Conservation (phyloP, 1,284 basidiomycete species). For the Cryptococcus sp. region DNA sequence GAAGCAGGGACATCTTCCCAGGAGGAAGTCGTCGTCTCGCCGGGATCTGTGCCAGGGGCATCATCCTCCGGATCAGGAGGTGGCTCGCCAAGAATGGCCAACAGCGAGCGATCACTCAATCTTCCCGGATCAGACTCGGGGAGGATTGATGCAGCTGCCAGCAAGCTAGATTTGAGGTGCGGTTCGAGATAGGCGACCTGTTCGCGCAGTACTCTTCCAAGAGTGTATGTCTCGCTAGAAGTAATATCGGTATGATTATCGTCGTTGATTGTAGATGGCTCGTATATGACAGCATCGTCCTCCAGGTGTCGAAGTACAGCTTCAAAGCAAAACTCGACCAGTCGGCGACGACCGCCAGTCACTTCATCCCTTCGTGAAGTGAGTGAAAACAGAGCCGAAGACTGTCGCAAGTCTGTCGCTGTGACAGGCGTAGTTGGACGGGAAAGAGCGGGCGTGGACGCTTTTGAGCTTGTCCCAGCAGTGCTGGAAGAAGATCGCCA, state of each 20-base stretch:
- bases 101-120: conserved; percentile 24
- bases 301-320: conserved; percentile 32
- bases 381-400: conserved; percentile 10
- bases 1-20: conserved; percentile 7
- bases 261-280: neutral
- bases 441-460: neutral
- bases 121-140: conserved; percentile 11
- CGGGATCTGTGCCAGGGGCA: neutral
- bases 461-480: neutral
- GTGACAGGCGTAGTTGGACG: conserved; percentile 2
- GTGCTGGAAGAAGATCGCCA: conserved; percentile 25
- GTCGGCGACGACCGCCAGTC: conserved; percentile 6
- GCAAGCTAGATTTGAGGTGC: conserved; percentile 31
- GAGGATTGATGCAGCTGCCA: conserved; percentile 20
- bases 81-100: conserved; percentile 20
- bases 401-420: conserved; percentile 2
- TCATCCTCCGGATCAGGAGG: neutral
- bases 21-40: neutral
- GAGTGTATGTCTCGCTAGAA: conserved; percentile 10
- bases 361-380: too few relatives aligned
- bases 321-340: conserved; percentile 29
- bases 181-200: conserved; percentile 31
- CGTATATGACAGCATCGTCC: conserved; percentile 14
- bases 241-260: conserved; percentile 3
- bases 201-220: conserved; percentile 30